These are phyloP conservation scores for Chlamydomonas schloesseri DNA, from an alignment of 139 green algal genomes.

Conservation along the genomic window DNA sequence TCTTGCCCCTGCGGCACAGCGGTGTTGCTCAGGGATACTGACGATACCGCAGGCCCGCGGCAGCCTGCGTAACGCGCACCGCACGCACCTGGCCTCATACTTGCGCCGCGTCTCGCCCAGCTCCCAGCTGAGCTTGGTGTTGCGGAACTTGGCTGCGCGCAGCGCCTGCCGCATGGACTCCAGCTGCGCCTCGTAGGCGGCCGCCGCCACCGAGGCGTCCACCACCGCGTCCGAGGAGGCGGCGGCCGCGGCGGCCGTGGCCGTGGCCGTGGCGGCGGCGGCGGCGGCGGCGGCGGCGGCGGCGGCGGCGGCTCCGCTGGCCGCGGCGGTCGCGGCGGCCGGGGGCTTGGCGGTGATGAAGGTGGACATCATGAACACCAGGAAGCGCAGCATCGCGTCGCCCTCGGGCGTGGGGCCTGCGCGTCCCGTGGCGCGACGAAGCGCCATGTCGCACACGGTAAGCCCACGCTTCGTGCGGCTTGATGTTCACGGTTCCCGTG, in stretches of 20 bases:
- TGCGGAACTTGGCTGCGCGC: conserved; percentile 6
- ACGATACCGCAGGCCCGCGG: too few species aligned
- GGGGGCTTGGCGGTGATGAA: background rate
- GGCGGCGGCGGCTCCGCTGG: too few species aligned
- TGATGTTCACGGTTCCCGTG: too few species aligned
- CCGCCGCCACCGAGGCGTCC: background rate
- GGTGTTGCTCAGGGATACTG: too few species aligned
- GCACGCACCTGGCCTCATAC: conserved; percentile 38
- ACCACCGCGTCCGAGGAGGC: background rate
- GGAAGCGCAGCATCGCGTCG: conserved; percentile 16
- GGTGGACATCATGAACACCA: conserved; percentile 33
- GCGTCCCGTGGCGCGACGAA: too few species aligned
- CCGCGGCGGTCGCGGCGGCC: background rate
- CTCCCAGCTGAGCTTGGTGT: conserved; percentile 25
- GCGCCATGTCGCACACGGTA: too few species aligned
- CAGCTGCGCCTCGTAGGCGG: conserved; percentile 10
- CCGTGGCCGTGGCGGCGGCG: background rate
- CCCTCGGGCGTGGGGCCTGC: background rate
- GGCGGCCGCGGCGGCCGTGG: background rate
- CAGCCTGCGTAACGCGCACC: too few species aligned
- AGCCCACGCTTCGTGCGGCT: too few species aligned
- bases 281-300: background rate
- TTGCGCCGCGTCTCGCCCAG: conserved; percentile 21
- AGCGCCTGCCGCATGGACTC: conserved; percentile 1
- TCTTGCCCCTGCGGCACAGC: too few species aligned